Conservation (phyloP, 2,329 filamentous ascomycete genomes). For the Chaetothyriales sp. region DNA sequence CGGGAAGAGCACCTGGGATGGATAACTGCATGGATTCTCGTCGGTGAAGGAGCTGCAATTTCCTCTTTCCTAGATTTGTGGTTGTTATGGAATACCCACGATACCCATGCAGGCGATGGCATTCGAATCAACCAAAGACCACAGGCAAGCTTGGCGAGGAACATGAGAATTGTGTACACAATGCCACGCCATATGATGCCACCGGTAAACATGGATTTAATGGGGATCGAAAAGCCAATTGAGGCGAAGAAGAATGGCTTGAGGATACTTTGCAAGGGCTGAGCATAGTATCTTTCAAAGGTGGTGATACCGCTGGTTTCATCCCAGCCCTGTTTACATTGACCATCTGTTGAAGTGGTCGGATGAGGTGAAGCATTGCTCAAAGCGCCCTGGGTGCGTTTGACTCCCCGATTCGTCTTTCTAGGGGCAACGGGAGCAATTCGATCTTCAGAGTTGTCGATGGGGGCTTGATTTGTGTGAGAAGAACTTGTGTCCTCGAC, state of each 20-base stretch:
- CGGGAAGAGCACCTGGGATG: not conserved
- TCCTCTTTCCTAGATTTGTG: not conserved
- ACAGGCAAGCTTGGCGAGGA: constrained; percentile 46
- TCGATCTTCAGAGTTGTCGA: not conserved
- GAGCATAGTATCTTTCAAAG: constrained; percentile 36
- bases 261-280: constrained; percentile 40
- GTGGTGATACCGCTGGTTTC: constrained; percentile 20
- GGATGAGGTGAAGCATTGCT: not conserved
- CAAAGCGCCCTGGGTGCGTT: not conserved
- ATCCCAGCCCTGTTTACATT: not conserved
- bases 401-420: not conserved
- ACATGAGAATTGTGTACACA: constrained; percentile 60
- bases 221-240: constrained; percentile 67
- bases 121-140: constrained; percentile 42
- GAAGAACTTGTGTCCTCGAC: not conserved
- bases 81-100: not conserved
- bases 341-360: not conserved
- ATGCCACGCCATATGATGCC: constrained; percentile 57
- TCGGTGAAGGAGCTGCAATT: not conserved
- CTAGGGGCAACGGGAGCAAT: not conserved
- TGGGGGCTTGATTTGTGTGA: too few relatives aligned
- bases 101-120: not conserved
- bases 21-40: not conserved
- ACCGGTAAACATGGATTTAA: constrained; percentile 53
- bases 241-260: constrained; percentile 62